These are phyloP conservation scores for Diversispora epigaea DNA, from an alignment of 192 early-diverging fungal genomes.

Conservation along the genomic window DNA sequence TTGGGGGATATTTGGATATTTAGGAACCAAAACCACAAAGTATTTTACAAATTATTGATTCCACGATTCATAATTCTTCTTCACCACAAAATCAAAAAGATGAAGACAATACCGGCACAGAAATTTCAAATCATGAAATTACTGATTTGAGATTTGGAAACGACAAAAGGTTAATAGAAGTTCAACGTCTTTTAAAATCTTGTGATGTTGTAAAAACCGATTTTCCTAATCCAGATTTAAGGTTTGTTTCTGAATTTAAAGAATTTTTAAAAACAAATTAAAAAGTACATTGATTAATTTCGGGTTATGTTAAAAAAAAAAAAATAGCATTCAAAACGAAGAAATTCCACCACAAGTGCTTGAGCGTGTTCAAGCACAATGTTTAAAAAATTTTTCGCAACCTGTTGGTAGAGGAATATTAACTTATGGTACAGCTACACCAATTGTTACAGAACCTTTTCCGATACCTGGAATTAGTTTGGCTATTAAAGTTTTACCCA, in stretches of 20 bases:
- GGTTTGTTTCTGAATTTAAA: constrained; percentile 37
- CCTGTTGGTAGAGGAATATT: constrained; percentile 68
- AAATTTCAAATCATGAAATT: constrained; percentile 50
- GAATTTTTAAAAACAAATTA: constrained; percentile 2
- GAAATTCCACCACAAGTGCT: constrained; percentile 23
- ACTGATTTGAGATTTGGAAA: constrained; percentile 54
- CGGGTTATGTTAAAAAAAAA: not conserved
- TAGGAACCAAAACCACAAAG: constrained; percentile 18
- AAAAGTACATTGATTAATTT: not conserved
- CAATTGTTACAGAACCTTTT: constrained; percentile 57
- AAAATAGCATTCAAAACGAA: not conserved
- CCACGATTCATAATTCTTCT: not conserved
- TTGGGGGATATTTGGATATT: not conserved
- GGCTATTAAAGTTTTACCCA: constrained; percentile 64
- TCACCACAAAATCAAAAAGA: constrained; percentile 22
- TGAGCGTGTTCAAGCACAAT: constrained; percentile 26
- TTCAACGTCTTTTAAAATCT: constrained; percentile 50
- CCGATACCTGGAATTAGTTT: constrained; percentile 57
- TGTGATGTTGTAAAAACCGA: constrained; percentile 36
- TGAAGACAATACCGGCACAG: constrained; percentile 34
- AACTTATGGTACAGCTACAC: constrained; percentile 59
- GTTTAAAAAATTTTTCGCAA: constrained; percentile 60
- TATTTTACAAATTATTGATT: not conserved
- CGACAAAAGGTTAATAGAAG: constrained; percentile 56
- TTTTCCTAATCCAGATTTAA: constrained; percentile 25